phyloP scores from a whole-genome alignment of 768 basidiomycete species.

The Podaxis sp. region DNA sequence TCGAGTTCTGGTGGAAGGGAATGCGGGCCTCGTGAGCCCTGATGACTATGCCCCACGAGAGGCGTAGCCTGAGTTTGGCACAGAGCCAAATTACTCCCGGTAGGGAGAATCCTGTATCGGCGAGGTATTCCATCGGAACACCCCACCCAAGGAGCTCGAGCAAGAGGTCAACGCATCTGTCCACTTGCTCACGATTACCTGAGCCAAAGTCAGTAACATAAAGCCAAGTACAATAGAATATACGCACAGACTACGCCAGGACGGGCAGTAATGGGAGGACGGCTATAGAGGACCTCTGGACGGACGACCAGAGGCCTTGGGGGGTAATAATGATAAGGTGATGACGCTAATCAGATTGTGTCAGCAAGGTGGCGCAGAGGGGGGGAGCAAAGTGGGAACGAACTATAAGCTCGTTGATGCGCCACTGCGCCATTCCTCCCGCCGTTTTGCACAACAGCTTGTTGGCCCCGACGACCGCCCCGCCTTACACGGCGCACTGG shows the following conservation, averaged over 20 bases:
- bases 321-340: not conserved
- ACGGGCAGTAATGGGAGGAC: not conserved
- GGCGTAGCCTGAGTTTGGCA: slow-evolving; percentile 1
- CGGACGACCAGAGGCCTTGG: not conserved
- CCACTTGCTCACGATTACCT: not conserved
- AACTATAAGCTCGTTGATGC: slow-evolving; percentile 1
- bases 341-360: not conserved
- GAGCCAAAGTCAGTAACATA: not conserved
- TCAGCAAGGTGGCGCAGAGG: not conserved
- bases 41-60: slow-evolving; percentile 1
- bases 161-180: slow-evolving; percentile 30
- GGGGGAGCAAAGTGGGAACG: not conserved
- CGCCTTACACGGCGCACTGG: not conserved
- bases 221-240: not conserved
- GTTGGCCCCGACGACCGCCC: not conserved
- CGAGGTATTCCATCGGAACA: slow-evolving; percentile 46
- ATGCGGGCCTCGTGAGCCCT: slow-evolving; percentile 3
- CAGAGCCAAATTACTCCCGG: slow-evolving; percentile 9
- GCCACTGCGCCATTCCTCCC: not conserved
- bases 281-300: slow-evolving; percentile 2
- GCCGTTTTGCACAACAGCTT: not conserved
- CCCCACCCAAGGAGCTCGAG: slow-evolving; percentile 58
- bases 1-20: not conserved
- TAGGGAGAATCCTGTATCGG: slow-evolving; percentile 41
- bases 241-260: not conserved